phyloP scores from a whole-genome alignment of 116 monocot genomes.

The Posidonia oceanica region DNA sequence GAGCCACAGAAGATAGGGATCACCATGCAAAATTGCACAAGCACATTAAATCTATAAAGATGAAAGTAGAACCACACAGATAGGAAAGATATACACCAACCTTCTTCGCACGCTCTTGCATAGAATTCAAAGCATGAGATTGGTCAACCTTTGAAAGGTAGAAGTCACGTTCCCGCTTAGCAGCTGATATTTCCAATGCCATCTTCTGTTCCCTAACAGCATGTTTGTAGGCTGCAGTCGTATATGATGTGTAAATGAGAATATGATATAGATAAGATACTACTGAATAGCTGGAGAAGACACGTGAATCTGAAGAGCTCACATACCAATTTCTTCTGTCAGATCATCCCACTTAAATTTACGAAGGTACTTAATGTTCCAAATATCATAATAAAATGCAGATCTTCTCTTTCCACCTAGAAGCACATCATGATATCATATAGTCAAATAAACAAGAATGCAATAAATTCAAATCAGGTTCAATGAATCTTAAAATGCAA shows the following conservation, averaged over 20 bases:
- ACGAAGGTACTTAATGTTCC: conserved; percentile 90
- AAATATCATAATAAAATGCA: conserved; percentile 78
- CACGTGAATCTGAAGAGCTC: not conserved
- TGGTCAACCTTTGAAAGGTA: conserved; percentile 21
- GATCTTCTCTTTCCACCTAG: too few relatives aligned
- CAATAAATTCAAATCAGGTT: too few relatives aligned
- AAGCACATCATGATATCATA: too few relatives aligned
- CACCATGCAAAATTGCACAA: too few relatives aligned
- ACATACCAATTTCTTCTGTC: conserved; percentile 63
- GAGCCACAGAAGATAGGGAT: too few relatives aligned
- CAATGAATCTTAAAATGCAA: too few relatives aligned
- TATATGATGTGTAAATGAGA: not conserved
- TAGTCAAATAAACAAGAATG: too few relatives aligned
- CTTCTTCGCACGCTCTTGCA: conserved; percentile 71
- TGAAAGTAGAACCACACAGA: not conserved
- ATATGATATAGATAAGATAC: not conserved
- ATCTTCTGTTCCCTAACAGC: conserved; percentile 63
- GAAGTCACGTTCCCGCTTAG: conserved; percentile 84
- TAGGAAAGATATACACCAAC: conserved; percentile 19
- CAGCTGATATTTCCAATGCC: conserved; percentile 83
- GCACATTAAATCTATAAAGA: too few relatives aligned
- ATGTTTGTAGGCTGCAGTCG: conserved; percentile 53
- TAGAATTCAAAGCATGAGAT: conserved; percentile 44
- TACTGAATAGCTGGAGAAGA: too few relatives aligned
- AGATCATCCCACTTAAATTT: conserved; percentile 98